Evolutionary conservation across 305 asterid genomes (phyloP).

Genomic region (Stenogyne calaminthoides): DNA sequence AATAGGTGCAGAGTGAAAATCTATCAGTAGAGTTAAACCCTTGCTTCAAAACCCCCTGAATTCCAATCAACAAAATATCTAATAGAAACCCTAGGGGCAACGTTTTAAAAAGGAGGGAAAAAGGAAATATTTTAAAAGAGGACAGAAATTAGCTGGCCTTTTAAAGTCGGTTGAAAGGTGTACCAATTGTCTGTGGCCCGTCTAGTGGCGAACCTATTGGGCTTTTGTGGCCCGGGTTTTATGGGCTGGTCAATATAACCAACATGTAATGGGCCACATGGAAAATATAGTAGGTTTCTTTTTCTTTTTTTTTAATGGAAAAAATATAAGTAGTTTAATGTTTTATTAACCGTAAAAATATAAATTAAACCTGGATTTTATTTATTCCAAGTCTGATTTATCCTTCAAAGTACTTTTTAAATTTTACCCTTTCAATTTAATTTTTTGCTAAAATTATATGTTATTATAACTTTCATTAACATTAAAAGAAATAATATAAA

Average conservation of each 20-base stretch:
- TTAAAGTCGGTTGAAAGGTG: not conserved
- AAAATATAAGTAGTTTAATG: no score
- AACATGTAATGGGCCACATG: not conserved
- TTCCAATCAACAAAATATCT: not conserved
- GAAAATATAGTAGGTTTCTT: no score
- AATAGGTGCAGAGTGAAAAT: not conserved
- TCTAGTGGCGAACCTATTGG: not conserved
- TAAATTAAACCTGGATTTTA: no score
- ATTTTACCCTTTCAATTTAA: no score
- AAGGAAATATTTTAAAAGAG: not conserved
- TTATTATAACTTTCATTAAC: no score
- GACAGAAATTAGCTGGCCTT: not conserved
- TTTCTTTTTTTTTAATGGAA: no score
- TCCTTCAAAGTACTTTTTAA: no score
- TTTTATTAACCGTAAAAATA: no score
- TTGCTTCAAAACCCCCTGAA: conserved; percentile 28
- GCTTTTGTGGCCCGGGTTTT: not conserved
- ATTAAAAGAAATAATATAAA: no score
- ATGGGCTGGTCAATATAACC: not conserved
- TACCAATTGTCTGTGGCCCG: not conserved
- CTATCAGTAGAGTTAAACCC: conserved; percentile 29
- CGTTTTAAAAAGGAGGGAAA: not conserved
- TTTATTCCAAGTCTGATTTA: no score
- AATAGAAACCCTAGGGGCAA: not conserved
- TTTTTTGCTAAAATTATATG: no score